Evolutionary conservation across 1,284 basidiomycete species (phyloP), one percentile per base, ranked within the genome.

Genomic region (Earliella scabrosa): DNA sequence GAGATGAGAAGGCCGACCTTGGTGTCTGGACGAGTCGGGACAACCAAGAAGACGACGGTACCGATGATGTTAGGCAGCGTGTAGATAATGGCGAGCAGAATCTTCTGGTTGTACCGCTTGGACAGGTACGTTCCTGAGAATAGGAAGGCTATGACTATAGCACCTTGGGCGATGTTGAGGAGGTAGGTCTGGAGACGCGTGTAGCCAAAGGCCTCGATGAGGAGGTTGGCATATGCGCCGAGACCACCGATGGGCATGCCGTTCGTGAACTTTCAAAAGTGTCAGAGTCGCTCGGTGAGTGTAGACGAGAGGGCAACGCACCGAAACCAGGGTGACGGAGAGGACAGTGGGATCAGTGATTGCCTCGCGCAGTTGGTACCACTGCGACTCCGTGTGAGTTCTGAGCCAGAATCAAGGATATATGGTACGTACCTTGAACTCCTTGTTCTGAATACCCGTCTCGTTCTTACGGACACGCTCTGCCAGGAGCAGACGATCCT

Each of bases 401-500:
- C n/a, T n/a, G n/a, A n/a, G n/a, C 40, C 27, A 1, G 10, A 3
- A 6, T 13, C 3, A n/a, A 1, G 14, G 14, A 6, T 4, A 13
- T 18, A 38, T 10, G 24, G 18, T 3, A 29, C 58, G 23, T 49
- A 75, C 72, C 71, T 85, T 85, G 70, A 82, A 84, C 48, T 75
- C 71, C 57, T 73, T 77, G 66, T 83, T 82, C 66, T 83, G 80
- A 27, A 83, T 77, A 10, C 82, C 82, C 8, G 79, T 81, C 51
- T 82, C 75, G 64, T 85, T 84, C 61, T 77, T 75, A 39, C 80
- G 68, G 10, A 85, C 81, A n/a, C 82, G 74, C 64, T 82, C 79
- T 21, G 81, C 77, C 46, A 84, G 79, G 18, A 82, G 74, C n/a
- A 79, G 60, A 27, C 78, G 73, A 61, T 84, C 80, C 54, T 81